Base-by-base conservation (phyloP, 129 eudicot species). In the Calendula officinalis region DNA sequence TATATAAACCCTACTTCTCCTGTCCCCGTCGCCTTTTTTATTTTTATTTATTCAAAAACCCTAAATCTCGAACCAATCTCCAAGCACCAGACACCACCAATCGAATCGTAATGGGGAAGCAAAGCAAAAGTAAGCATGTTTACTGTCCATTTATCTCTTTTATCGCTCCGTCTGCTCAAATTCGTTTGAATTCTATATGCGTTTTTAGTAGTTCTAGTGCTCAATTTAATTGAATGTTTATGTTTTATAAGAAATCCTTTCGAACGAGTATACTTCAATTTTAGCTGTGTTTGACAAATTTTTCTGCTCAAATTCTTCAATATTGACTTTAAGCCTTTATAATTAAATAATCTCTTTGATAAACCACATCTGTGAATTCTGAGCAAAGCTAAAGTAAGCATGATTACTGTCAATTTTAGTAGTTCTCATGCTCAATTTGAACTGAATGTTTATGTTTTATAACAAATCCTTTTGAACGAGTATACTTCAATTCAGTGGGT, bases 81-180 rank as follows among this genome's bases (percentile, higher is more conserved):
- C 22, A 12, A 15, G 33, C 53, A 11, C 7, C 52, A 14, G 34
- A 8, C 30, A 22, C 45, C 35, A 22, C 34, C 62, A 47, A 10
- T 47, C 48, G 30, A 22, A 22, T 22, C 30, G 73, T 40, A 13
- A 90, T 90, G 97, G 89, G 80, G 81, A 90, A 90, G 72, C 84
- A 76, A 68, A 86, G 92, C 92, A 90, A 90, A 80, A 90, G 97
- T 90, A 80, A 66, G 83, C 13, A 46, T 10, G n/a, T 37, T 15
- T 10, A 7, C 2, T 33, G 5, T 50, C 5, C 10, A 14, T 64
- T 16, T 43, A 2, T 7, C 7, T 30, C n/a, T 12, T 68, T 55
- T 32, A 41, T 44, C 7, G 1, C 9, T 40, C 5, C 7, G 8
- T 53, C 22, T 36, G 45, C 42, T 47, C 67, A 9, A 3, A 50